Evolutionary conservation across 2,329 filamentous ascomycete species (phyloP).

Genomic region (Aspergillus neoniger): DNA sequence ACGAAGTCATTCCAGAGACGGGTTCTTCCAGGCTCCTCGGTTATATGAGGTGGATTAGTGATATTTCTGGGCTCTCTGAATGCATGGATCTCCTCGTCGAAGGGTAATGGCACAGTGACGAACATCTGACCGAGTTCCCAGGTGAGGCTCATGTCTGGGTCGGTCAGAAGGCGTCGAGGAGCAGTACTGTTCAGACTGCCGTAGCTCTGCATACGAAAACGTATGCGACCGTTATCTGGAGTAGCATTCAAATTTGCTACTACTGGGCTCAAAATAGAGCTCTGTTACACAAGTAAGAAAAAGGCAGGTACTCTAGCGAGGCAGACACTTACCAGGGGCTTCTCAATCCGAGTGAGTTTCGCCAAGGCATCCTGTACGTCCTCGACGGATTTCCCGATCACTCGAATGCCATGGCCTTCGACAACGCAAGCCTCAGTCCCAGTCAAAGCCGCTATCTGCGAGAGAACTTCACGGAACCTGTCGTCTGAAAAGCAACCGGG

Average conservation of each 20-base stretch:
- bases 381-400: constrained; percentile 24
- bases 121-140: constrained; percentile 26
- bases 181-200: constrained; percentile 21
- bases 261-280: constrained; percentile 18
- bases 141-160: constrained; percentile 17
- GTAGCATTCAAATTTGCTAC: constrained; percentile 25
- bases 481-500: constrained; percentile 27
- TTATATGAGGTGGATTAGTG: constrained; percentile 20
- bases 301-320: no score
- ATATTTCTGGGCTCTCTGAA: constrained; percentile 22
- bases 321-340: constrained; percentile 26
- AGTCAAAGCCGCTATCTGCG: constrained; percentile 27
- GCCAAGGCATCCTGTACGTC: constrained; percentile 33
- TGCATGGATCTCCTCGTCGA: constrained; percentile 18
- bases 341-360: constrained; percentile 31
- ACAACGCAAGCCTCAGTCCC: constrained; percentile 30
- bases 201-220: constrained; percentile 24
- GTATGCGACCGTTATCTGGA: constrained; percentile 5
- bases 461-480: constrained; percentile 23
- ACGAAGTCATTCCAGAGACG: constrained; percentile 35
- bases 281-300: constrained; percentile 19
- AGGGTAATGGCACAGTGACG: constrained; percentile 23
- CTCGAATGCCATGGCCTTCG: constrained; percentile 26
- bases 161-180: constrained; percentile 26
- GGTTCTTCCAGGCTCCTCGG: constrained; percentile 25